A percentile compares a stretch with the other conserved stretches of the same genome.
Evolutionary conservation across 106 monocot genomes (phyloP).

Genomic region (Dioscorea dumetorum): DNA sequence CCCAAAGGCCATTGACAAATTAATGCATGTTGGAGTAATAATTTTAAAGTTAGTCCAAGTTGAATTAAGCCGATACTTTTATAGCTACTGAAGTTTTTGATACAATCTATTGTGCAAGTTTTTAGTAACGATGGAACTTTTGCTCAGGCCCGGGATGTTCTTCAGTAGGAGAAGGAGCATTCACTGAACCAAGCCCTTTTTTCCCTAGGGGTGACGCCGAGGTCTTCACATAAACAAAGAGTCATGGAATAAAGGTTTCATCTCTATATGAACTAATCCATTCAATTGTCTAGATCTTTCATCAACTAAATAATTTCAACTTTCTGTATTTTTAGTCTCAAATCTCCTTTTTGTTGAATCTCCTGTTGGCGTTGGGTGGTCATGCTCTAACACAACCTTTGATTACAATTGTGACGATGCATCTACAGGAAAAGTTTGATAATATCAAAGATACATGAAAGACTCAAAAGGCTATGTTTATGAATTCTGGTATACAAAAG

Average conservation of each 20-base stretch:
- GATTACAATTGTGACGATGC: constrained; percentile 73
- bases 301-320: too few relatives aligned
- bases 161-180: constrained; percentile 93
- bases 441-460: too few relatives aligned
- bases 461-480: too few relatives aligned
- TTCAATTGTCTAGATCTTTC: background rate
- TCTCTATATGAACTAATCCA: background rate
- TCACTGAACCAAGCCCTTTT: constrained; percentile 93
- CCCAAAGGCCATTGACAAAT: too few relatives aligned
- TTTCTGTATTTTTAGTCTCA: constrained; percentile 30
- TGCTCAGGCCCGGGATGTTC: constrained; percentile 88
- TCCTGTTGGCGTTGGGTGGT: constrained; percentile 99
- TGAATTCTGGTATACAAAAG: too few relatives aligned
- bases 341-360: constrained; percentile 97
- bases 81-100: too few relatives aligned
- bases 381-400: constrained; percentile 76
- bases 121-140: background rate
- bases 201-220: constrained; percentile 77
- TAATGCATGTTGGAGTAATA: too few relatives aligned
- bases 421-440: constrained; percentile 40
- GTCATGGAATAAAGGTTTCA: constrained; percentile 94
- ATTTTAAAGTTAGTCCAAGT: too few relatives aligned
- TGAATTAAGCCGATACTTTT: too few relatives aligned
- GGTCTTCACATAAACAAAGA: constrained; percentile 75
- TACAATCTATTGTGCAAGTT: too few relatives aligned